These are phyloP conservation scores for Pleurotus giganteus DNA, from an alignment of 768 basidiomycete species.

Conservation along the genomic window DNA sequence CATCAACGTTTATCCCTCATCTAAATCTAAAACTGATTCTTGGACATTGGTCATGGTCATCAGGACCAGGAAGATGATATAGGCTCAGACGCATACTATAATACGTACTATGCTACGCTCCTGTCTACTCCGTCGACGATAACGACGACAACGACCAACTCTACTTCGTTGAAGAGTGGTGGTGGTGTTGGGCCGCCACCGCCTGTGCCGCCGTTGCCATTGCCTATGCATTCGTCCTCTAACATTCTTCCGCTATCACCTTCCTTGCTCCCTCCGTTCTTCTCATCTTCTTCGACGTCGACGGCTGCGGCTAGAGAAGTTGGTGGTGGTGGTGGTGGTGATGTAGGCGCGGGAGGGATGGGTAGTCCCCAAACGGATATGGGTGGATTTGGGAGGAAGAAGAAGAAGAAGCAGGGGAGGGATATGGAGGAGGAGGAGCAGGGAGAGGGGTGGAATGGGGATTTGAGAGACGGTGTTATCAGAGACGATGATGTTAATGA, in stretches of 20 bases:
- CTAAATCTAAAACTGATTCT: too few relatives aligned
- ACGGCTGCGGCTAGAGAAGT: background rate
- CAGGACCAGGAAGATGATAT: too few relatives aligned
- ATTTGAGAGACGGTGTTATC: background rate
- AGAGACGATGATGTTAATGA: background rate
- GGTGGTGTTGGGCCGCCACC: background rate
- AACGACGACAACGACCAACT: too few relatives aligned
- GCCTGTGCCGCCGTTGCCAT: slow-evolving; percentile 15
- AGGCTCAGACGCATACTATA: slow-evolving; percentile 47
- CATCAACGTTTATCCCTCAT: too few relatives aligned
- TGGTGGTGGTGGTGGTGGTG: background rate
- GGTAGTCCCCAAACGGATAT: slow-evolving; percentile 1
- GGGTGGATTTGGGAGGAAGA: slow-evolving; percentile 1
- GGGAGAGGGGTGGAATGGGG: too few relatives aligned
- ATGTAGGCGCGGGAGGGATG: background rate
- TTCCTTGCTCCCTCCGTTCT: background rate
- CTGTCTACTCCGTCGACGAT: slow-evolving; percentile 16
- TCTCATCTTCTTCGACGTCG: background rate
- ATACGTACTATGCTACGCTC: slow-evolving; percentile 48
- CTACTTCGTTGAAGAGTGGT: background rate
- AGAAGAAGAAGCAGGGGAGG: background rate
- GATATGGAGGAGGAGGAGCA: background rate
- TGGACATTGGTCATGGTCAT: too few relatives aligned
- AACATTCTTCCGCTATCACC: slow-evolving; percentile 30
- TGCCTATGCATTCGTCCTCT: slow-evolving; percentile 42